Evolutionary conservation across 805 yeast species (phyloP), one percentile per base, ranked within the genome.

Genomic region (Ogataea methylovora): DNA sequence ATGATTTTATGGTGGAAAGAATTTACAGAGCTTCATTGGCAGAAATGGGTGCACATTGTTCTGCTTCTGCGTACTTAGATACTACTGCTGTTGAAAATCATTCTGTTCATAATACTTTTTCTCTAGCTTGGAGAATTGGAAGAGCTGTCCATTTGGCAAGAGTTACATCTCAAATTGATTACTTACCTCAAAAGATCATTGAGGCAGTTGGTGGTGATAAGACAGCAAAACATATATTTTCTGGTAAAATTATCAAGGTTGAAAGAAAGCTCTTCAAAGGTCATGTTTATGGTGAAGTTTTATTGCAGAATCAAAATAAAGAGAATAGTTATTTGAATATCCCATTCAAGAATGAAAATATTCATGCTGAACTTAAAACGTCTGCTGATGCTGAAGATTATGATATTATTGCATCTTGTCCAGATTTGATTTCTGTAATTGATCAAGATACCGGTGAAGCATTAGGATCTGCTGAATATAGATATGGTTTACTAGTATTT

Each of bases 1-100:
- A 77, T 29, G 98, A 98, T 13, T 92, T 92, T 58, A 13, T 40
- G 46, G 25, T 44, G 63, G 15, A 72, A 67, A 42, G 61, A 54
- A 29, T 49, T 58, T 28, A 65, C 48, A 46, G 72, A 34, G 69
- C 70, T 5, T 46, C 69, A 2, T 46, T 67, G 30, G 46, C 68
- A 16, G 69, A 67, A 42, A 42, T 66, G 18, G 72, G 73, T 2
- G 56, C 44, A 6, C n/a, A n/a, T n/a, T n/a, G n/a, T n/a, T n/a
- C n/a, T n/a, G n/a, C n/a, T n/a, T n/a, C n/a, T n/a, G n/a, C n/a
- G n/a, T n/a, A n/a, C n/a, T n/a, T n/a, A n/a, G n/a, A n/a, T n/a
- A 36, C 61, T 11, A 56, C 54, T 30, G 68, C 64, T 30, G 67
- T 60, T n/a, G 49, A 56, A 30, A 54, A 65, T 34, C 8, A 6